A percentile compares a stretch with the other conserved stretches of the same genome.
Conservation (phyloP, 2,329 filamentous ascomycete genomes). For the Nemania diffusa region DNA sequence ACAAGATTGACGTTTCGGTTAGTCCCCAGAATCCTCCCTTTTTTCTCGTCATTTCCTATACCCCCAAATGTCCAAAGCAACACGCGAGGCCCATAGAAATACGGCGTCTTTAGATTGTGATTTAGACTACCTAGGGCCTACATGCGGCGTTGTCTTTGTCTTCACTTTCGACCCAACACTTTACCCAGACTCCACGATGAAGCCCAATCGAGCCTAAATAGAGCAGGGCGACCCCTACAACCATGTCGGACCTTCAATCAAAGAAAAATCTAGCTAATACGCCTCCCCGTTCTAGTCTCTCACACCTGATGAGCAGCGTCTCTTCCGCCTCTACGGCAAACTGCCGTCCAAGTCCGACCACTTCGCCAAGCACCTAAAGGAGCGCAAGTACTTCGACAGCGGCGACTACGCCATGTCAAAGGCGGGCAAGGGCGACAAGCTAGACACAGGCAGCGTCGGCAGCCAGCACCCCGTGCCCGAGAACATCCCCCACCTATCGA, state of each 20-base stretch:
- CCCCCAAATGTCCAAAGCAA: neutral
- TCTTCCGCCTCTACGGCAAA: slow-evolving; percentile 98
- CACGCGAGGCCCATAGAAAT: slow-evolving; percentile 1
- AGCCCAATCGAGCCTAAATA: slow-evolving; percentile 6
- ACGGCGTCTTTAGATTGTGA: neutral
- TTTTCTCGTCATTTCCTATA: slow-evolving; percentile 10
- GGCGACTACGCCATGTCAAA: slow-evolving; percentile 97
- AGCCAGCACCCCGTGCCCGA: slow-evolving; percentile 94
- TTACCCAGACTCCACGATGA: neutral
- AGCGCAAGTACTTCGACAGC: slow-evolving; percentile 98
- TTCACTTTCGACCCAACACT: neutral
- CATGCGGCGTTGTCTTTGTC: slow-evolving; percentile 26
- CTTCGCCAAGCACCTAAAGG: slow-evolving; percentile 98
- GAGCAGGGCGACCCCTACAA: neutral
- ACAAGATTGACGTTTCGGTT: slow-evolving; percentile 97
- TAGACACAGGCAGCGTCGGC: slow-evolving; percentile 92
- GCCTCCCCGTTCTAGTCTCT: slow-evolving; percentile 72
- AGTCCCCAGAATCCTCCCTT: slow-evolving; percentile 54
- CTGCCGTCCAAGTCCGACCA: slow-evolving; percentile 95
- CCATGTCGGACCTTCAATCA: neutral
- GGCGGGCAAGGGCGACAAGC: slow-evolving; percentile 94
- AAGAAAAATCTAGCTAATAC: slow-evolving; percentile 11
- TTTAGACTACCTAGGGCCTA: neutral
- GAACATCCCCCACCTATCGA: slow-evolving; percentile 90
- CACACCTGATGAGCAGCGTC: slow-evolving; percentile 92